Conservation (phyloP, 1,284 basidiomycete genomes). For the Fomitopsis pinicola region DNA sequence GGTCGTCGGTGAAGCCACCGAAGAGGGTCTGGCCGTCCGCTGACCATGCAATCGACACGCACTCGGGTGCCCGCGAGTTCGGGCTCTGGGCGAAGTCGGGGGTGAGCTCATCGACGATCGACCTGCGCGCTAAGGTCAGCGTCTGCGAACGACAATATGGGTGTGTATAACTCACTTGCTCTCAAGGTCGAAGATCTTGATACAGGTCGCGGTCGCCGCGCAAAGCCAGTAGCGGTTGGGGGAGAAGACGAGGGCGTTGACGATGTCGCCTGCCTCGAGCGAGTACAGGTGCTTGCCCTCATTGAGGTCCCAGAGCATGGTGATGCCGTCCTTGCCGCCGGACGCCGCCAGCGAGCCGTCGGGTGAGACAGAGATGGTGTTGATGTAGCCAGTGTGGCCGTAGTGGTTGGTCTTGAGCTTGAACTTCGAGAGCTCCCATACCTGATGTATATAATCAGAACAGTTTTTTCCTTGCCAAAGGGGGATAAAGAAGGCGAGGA, state of each 20-base stretch:
- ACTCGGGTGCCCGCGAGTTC: constrained; percentile 87
- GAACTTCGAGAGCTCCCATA: constrained; percentile 99
- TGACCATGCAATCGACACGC: constrained; percentile 98
- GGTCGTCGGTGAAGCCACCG: constrained; percentile 91
- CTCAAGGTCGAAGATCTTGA: constrained; percentile 99
- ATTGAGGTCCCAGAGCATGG: constrained; percentile 99
- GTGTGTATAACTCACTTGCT: constrained; percentile 72
- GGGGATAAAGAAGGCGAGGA: background rate
- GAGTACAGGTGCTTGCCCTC: constrained; percentile 99
- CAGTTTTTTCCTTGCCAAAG: background rate
- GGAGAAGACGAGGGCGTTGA: constrained; percentile 99
- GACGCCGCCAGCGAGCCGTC: constrained; percentile 99
- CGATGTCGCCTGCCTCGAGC: constrained; percentile 96
- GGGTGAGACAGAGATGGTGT: constrained; percentile 97
- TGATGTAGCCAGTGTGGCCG: constrained; percentile 99
- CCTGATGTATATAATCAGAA: constrained; percentile 47
- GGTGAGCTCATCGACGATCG: constrained; percentile 98
- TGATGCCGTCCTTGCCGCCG: constrained; percentile 99
- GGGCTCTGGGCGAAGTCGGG: constrained; percentile 84
- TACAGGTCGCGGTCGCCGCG: constrained; percentile 95
- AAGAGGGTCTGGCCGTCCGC: constrained; percentile 97
- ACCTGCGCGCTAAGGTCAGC: constrained; percentile 45
- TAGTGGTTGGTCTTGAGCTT: constrained; percentile 99
- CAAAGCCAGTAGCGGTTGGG: constrained; percentile 99
- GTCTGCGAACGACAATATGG: background rate